These are phyloP conservation scores for Prototheca wickerhamii DNA, from an alignment of 163 green algal species.

Conservation along the genomic window DNA sequence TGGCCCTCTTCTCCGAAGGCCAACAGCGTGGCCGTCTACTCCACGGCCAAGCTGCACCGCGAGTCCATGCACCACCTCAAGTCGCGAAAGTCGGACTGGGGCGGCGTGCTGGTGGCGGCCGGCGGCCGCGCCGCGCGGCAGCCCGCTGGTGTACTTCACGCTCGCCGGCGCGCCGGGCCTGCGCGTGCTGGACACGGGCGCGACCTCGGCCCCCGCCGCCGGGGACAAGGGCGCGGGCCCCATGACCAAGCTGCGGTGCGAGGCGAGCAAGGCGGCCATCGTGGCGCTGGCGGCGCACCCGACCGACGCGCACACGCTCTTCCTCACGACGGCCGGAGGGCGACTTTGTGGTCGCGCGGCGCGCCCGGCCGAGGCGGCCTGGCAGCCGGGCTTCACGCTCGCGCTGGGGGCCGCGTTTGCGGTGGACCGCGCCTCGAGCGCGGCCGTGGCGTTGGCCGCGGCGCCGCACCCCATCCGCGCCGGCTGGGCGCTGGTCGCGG, in stretches of 20 bases:
- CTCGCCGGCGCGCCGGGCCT: not conserved
- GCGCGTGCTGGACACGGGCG: slow-evolving; percentile 2
- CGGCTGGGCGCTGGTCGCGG: not conserved
- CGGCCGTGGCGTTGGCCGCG: no score
- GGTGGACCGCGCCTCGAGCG: no score
- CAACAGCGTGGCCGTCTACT: not conserved
- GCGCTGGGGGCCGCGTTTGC: not conserved
- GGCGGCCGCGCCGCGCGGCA: slow-evolving; percentile 13
- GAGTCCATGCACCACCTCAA: not conserved
- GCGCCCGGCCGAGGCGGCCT: not conserved
- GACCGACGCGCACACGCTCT: slow-evolving; percentile 10
- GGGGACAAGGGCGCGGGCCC: not conserved
- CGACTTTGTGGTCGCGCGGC: not conserved
- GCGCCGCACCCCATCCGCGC: slow-evolving; percentile 1
- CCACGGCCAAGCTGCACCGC: not conserved
- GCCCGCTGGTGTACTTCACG: slow-evolving; percentile 23
- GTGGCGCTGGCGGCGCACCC: slow-evolving; percentile 35
- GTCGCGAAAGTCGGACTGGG: not conserved
- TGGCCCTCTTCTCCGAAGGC: slow-evolving; percentile 25
- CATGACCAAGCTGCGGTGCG: slow-evolving; percentile 41
- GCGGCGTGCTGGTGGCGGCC: not conserved
- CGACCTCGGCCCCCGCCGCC: not conserved
- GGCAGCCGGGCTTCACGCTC: not conserved
- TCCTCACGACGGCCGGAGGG: not conserved
- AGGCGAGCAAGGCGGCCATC: slow-evolving; percentile 56